Conservation (phyloP, 768 basidiomycete genomes). For the Boletus speciosus region DNA sequence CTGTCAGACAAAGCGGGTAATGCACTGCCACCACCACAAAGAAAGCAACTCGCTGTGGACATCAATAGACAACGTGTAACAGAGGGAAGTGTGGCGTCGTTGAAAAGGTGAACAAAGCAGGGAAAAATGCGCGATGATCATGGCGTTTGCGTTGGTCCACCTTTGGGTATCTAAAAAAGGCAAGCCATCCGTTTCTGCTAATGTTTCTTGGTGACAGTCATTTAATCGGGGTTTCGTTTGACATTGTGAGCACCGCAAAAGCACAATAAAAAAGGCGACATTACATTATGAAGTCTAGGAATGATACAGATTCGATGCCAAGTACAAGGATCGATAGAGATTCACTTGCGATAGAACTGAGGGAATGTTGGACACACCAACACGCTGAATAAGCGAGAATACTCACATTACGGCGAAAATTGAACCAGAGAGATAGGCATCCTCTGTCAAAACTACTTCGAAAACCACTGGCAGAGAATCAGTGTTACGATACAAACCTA, state of each 20-base stretch:
- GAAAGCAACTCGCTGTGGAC: constrained; percentile 8
- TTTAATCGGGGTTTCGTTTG: constrained; percentile 8
- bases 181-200: constrained; percentile 9
- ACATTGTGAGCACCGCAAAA: constrained; percentile 16
- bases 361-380: constrained; percentile 17
- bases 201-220: constrained; percentile 6
- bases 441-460: constrained; percentile 96
- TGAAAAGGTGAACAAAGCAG: constrained; percentile 24
- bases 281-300: constrained; percentile 28
- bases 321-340: constrained; percentile 16
- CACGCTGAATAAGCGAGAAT: constrained; percentile 3
- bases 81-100: constrained; percentile 4
- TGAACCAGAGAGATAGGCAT: constrained; percentile 94
- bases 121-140: constrained; percentile 1
- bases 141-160: constrained; percentile 2
- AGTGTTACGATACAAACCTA: constrained; percentile 14
- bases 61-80: neutral
- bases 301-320: constrained; percentile 20
- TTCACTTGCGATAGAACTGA: constrained; percentile 81
- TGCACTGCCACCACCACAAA: constrained; percentile 15
- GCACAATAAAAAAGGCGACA: constrained; percentile 12
- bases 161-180: constrained; percentile 11
- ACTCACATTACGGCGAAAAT: constrained; percentile 89
- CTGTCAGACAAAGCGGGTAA: constrained; percentile 20
- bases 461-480: constrained; percentile 66